Evolutionary conservation across 352 stramenopile species (phyloP).

Genomic region (Globisporangium cystogenes): DNA sequence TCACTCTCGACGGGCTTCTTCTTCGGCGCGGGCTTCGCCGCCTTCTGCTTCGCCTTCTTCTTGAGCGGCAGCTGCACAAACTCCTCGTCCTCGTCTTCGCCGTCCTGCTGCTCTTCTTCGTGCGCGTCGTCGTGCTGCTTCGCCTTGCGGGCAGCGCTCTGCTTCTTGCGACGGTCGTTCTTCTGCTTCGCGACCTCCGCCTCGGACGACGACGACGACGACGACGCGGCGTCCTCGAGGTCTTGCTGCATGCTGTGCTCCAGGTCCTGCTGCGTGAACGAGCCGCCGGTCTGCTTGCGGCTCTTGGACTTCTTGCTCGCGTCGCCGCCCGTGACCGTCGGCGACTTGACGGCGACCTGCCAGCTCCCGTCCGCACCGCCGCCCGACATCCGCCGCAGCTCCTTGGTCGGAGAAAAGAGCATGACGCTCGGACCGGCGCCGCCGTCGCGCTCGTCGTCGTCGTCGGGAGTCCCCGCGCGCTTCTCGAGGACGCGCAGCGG

Average conservation of each 20-base stretch:
- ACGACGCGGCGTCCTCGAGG: slow-evolving; percentile 24
- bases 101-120: slow-evolving; percentile 7
- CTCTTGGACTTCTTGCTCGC: slow-evolving; percentile 15
- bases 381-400: slow-evolving; percentile 17
- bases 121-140: slow-evolving; percentile 1
- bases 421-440: slow-evolving; percentile 1
- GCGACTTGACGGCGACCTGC: slow-evolving; percentile 57
- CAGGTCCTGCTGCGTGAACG: slow-evolving; percentile 49
- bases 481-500: slow-evolving; percentile 27
- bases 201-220: slow-evolving; percentile 10
- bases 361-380: slow-evolving; percentile 19
- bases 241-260: slow-evolving; percentile 64
- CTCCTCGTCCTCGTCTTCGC: slow-evolving; percentile 18
- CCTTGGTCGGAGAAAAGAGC: slow-evolving; percentile 54
- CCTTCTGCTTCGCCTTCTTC: slow-evolving; percentile 27
- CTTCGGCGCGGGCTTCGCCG: slow-evolving; percentile 12
- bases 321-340: slow-evolving; percentile 25
- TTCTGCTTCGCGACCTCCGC: slow-evolving; percentile 15
- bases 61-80: slow-evolving; percentile 41
- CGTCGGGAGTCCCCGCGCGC: slow-evolving; percentile 16
- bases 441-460: slow-evolving; percentile 24
- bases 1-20: not conserved
- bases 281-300: slow-evolving; percentile 1
- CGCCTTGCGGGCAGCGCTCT: slow-evolving; percentile 11
- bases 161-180: slow-evolving; percentile 6